Evolutionary conservation across 2,329 filamentous ascomycete genomes (phyloP).

Genomic region (Cytospora paraplurivora): DNA sequence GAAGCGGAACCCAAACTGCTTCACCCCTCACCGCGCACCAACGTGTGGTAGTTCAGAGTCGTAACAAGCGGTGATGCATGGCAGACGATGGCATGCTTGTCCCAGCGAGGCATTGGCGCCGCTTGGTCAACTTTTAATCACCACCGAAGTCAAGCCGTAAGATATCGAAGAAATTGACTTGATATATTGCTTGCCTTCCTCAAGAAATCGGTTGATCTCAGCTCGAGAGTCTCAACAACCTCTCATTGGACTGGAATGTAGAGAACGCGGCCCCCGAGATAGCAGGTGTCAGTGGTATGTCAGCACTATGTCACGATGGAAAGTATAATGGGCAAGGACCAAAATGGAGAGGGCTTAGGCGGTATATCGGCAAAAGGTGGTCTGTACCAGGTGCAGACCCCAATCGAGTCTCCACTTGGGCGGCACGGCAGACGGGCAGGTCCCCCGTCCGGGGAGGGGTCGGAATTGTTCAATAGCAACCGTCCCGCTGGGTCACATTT

Average conservation of each 20-base stretch:
- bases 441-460: conserved; percentile 9
- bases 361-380: neutral
- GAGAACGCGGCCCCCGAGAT: neutral
- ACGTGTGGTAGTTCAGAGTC: neutral
- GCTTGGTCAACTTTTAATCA: neutral
- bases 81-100: neutral
- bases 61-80: neutral
- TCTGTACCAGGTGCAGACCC: neutral
- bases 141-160: neutral
- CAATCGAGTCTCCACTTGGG: neutral
- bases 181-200: too few species aligned
- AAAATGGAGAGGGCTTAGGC: neutral
- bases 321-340: neutral
- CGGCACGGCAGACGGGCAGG: conserved; percentile 3
- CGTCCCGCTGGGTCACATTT: conserved; percentile 16
- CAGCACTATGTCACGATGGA: neutral
- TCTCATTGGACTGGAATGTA: too few species aligned
- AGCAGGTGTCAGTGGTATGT: neutral
- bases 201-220: too few species aligned
- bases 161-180: neutral
- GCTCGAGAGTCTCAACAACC: neutral
- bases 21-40: neutral
- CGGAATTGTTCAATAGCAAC: conserved; percentile 9
- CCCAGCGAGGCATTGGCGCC: neutral
- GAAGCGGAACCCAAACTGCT: neutral